Evolutionary conservation across 2,329 filamentous ascomycete genomes (phyloP).

Genomic region (Tolypocladium nubicola): DNA sequence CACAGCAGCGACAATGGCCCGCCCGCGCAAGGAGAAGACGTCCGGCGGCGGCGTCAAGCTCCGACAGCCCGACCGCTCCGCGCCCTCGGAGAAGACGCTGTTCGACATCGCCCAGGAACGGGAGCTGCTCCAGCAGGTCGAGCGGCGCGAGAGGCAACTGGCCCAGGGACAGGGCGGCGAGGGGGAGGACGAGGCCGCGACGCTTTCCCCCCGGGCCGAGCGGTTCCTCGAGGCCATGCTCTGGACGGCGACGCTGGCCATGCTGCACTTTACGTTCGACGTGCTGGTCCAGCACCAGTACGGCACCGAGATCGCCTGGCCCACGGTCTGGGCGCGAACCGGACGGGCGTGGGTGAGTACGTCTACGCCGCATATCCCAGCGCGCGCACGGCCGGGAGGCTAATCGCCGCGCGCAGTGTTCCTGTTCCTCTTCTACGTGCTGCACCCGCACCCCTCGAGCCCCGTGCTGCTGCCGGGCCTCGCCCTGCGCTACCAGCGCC

Average conservation of each 20-base stretch:
- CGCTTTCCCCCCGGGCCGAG: slow-evolving; percentile 34
- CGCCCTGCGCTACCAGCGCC: slow-evolving; percentile 31
- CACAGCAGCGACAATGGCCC: slow-evolving; percentile 27
- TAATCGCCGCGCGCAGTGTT: slow-evolving; percentile 35
- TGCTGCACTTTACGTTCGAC: slow-evolving; percentile 69
- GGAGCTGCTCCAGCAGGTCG: slow-evolving; percentile 42
- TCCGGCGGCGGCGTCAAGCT: slow-evolving; percentile 46
- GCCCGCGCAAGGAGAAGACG: slow-evolving; percentile 37
- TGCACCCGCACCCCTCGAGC: slow-evolving; percentile 42
- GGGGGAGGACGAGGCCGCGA: slow-evolving; percentile 13
- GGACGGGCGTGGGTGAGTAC: slow-evolving; percentile 42
- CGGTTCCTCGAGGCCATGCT: slow-evolving; percentile 44
- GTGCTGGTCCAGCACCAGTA: slow-evolving; percentile 73
- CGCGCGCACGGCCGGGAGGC: not conserved
- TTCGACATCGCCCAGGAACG: slow-evolving; percentile 60
- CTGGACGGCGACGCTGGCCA: slow-evolving; percentile 53
- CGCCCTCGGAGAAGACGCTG: slow-evolving; percentile 53
- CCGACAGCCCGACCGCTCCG: slow-evolving; percentile 57
- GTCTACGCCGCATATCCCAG: not conserved
- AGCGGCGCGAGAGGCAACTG: slow-evolving; percentile 23
- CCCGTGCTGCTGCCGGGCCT: slow-evolving; percentile 39
- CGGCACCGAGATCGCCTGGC: slow-evolving; percentile 54
- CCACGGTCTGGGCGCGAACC: slow-evolving; percentile 40
- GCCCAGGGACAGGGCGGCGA: slow-evolving; percentile 11
- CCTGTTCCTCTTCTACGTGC: slow-evolving; percentile 40